phyloP scores from a whole-genome alignment of 495 filamentous ascomycete genomes.

The Tuber aestivum region DNA sequence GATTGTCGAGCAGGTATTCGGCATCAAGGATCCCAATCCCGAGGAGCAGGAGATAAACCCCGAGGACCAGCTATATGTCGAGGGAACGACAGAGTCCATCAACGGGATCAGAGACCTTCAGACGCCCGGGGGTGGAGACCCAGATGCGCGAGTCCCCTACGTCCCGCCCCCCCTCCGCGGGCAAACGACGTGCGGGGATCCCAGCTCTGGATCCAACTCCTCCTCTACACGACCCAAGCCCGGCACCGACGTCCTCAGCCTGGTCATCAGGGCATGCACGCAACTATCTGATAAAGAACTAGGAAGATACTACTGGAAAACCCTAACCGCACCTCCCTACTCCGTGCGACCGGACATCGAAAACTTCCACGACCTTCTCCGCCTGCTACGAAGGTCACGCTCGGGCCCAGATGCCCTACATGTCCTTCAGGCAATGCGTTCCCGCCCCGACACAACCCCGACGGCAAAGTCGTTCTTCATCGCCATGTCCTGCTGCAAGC shows the following conservation, averaged over 20 bases:
- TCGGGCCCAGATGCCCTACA: not conserved
- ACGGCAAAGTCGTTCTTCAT: constrained; percentile 6
- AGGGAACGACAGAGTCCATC: not conserved
- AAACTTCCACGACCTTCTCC: not conserved
- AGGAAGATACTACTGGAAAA: not conserved
- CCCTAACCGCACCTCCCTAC: not conserved
- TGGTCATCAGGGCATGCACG: constrained; percentile 59
- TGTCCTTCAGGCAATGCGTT: not conserved
- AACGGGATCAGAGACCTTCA: not conserved
- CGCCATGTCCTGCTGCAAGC: constrained; percentile 34
- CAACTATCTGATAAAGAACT: constrained; percentile 45
- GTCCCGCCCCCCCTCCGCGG: constrained; percentile 8
- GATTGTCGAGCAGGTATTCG: constrained; percentile 71
- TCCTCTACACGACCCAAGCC: not conserved
- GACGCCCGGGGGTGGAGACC: not conserved
- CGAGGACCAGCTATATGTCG: constrained; percentile 19
- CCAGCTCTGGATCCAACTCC: not conserved
- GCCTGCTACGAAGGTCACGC: not conserved
- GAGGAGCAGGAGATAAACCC: constrained; percentile 7
- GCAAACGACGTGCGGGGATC: not conserved
- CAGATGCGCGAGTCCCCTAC: constrained; percentile 7
- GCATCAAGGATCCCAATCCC: constrained; percentile 52
- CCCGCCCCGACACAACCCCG: not conserved
- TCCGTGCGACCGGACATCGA: not conserved
- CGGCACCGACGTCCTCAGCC: not conserved